Percentiles rank a stretch among this genome's conserved stretches.
phyloP scores from a whole-genome alignment of 2,329 filamentous ascomycete species.

The Alternaria sp. region DNA sequence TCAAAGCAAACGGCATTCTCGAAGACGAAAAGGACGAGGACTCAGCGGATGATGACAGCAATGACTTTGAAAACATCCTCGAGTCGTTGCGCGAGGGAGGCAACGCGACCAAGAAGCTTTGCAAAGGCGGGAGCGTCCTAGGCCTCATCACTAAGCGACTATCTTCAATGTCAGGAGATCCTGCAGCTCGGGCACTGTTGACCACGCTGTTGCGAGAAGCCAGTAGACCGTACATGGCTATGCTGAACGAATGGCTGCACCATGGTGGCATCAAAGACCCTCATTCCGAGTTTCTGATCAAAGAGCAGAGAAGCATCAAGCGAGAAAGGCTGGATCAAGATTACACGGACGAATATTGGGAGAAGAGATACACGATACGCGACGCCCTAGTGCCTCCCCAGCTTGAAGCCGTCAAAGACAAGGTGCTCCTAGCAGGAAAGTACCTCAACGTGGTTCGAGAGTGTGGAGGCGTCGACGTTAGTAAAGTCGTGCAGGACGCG shows the following conservation, averaged over 20 bases:
- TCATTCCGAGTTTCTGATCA: constrained; percentile 91
- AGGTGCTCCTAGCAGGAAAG: constrained; percentile 93
- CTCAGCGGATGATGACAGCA: constrained; percentile 74
- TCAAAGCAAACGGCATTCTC: constrained; percentile 86
- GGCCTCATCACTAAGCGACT: constrained; percentile 84
- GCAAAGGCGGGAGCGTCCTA: constrained; percentile 95
- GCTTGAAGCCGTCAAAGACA: constrained; percentile 88
- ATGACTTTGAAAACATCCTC: constrained; percentile 91
- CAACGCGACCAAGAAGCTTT: constrained; percentile 87
- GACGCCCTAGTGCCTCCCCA: constrained; percentile 92
- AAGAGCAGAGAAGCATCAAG: constrained; percentile 94
- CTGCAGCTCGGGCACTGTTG: constrained; percentile 81
- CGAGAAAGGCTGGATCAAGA: constrained; percentile 91
- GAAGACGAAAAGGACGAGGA: constrained; percentile 75
- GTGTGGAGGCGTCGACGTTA: constrained; percentile 94
- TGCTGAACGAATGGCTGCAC: constrained; percentile 98
- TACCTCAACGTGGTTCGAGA: constrained; percentile 98
- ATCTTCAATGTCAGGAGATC: constrained; percentile 91
- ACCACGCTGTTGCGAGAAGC: constrained; percentile 85
- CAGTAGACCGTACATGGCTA: constrained; percentile 93
- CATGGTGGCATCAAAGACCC: constrained; percentile 95
- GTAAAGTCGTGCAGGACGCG: constrained; percentile 86
- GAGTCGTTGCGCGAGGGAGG: constrained; percentile 88
- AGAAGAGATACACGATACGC: constrained; percentile 93
- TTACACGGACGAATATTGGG: constrained; percentile 99